Evolutionary conservation across 257 asterid species (phyloP).

Genomic region (Linderniella brevidens): DNA sequence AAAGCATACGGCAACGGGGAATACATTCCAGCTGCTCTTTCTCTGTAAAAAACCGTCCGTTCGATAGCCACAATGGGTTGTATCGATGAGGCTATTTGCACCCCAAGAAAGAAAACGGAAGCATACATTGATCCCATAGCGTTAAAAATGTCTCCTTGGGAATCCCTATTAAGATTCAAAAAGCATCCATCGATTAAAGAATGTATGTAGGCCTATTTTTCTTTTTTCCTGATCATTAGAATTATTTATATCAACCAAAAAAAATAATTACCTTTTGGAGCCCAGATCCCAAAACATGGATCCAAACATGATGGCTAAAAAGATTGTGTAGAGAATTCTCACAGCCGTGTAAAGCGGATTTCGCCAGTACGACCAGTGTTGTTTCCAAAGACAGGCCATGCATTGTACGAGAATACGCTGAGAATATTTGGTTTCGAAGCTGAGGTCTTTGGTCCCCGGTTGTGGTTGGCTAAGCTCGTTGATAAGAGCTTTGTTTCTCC

Average conservation of each 20-base stretch:
- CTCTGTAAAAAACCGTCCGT: slow-evolving; percentile 19
- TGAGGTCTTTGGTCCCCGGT: slow-evolving; percentile 25
- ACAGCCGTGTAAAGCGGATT: slow-evolving; percentile 16
- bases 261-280: slow-evolving; percentile 5
- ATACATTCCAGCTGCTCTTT: slow-evolving; percentile 31
- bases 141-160: slow-evolving; percentile 11
- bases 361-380: slow-evolving; percentile 17
- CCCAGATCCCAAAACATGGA: slow-evolving; percentile 17
- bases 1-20: slow-evolving; percentile 26
- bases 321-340: slow-evolving; percentile 3
- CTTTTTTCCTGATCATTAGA: too few relatives aligned
- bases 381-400: slow-evolving; percentile 19
- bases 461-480: slow-evolving; percentile 23
- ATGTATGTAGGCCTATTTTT: not conserved
- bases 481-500: slow-evolving; percentile 29
- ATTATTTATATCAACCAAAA: too few relatives aligned
- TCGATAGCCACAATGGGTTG: slow-evolving; percentile 16
- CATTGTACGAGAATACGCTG: slow-evolving; percentile 21
- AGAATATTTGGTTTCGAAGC: slow-evolving; percentile 25
- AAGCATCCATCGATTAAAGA: too few relatives aligned
- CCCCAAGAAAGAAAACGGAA: slow-evolving; percentile 13
- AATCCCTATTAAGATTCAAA: slow-evolving; percentile 4
- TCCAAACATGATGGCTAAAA: slow-evolving; percentile 8
- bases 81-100: slow-evolving; percentile 10
- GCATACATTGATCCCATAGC: slow-evolving; percentile 17